Evolutionary conservation across 2,329 filamentous ascomycete species (phyloP).

Genomic region (Xylaria sp.): DNA sequence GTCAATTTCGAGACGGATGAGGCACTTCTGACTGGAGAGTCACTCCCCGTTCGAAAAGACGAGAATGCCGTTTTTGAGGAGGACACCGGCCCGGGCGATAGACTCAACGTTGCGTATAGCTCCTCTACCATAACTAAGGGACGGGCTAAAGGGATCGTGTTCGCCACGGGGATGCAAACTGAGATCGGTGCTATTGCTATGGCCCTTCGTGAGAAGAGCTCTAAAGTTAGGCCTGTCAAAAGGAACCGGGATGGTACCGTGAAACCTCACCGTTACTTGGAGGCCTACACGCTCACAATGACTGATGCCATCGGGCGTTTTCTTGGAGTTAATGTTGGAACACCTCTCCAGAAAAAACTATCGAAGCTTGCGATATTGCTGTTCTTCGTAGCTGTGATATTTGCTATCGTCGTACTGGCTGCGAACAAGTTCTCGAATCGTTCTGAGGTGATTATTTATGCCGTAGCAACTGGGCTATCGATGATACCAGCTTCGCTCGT

Average conservation of each 20-base stretch:
- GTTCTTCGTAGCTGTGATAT: constrained; percentile 74
- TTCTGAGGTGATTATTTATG: constrained; percentile 72
- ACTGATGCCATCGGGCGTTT: constrained; percentile 71
- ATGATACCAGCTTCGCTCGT: constrained; percentile 72
- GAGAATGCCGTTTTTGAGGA: constrained; percentile 60
- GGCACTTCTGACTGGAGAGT: constrained; percentile 72
- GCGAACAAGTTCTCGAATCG: constrained; percentile 68
- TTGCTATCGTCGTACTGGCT: constrained; percentile 75
- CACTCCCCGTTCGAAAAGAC: constrained; percentile 67
- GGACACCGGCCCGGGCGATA: constrained; percentile 68
- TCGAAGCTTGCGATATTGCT: constrained; percentile 74
- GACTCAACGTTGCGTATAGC: constrained; percentile 71
- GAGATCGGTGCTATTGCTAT: constrained; percentile 74
- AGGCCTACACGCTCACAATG: constrained; percentile 61
- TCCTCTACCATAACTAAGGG: constrained; percentile 72
- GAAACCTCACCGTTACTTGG: constrained; percentile 62
- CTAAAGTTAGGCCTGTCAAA: constrained; percentile 62
- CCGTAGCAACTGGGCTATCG: constrained; percentile 66
- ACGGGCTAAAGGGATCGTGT: constrained; percentile 68
- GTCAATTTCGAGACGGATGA: constrained; percentile 71
- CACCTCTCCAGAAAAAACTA: constrained; percentile 75
- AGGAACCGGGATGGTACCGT: constrained; percentile 63
- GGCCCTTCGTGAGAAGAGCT: constrained; percentile 67
- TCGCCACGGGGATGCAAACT: constrained; percentile 69
- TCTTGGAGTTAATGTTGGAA: constrained; percentile 75